A percentile compares a stretch with the other conserved stretches of the same genome.
These are phyloP conservation scores for Fraxinus angustifolia DNA, from an alignment of 305 asterid genomes.

Conservation along the genomic window DNA sequence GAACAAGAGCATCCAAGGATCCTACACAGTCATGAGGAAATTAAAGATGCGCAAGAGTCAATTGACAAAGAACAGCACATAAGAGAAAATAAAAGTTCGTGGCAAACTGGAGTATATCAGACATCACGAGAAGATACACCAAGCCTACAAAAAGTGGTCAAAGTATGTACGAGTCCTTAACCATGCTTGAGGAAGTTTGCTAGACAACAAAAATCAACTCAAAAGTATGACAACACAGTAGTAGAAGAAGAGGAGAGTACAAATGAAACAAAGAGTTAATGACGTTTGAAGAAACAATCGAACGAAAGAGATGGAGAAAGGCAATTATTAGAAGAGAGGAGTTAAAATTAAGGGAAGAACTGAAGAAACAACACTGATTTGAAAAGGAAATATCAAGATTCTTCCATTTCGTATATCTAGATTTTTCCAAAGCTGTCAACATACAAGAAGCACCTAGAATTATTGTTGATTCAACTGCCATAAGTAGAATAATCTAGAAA, in stretches of 20 bases:
- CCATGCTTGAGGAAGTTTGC: not conserved
- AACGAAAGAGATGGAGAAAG: not conserved
- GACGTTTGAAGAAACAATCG: not conserved
- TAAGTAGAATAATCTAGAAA: not conserved
- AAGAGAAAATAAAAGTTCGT: not conserved
- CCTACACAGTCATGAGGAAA: not conserved
- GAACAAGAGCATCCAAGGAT: not conserved
- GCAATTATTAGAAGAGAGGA: not conserved
- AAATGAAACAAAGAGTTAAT: not conserved
- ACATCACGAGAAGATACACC: not conserved
- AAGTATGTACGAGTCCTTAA: not conserved
- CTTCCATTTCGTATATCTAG: not conserved
- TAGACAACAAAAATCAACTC: not conserved
- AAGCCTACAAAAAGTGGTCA: not conserved
- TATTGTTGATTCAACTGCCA: not conserved
- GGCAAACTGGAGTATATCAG: not conserved
- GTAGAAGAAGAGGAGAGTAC: not conserved
- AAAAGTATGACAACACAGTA: not conserved
- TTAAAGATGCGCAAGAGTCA: not conserved
- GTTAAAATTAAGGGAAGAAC: not conserved
- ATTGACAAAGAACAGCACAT: not conserved
- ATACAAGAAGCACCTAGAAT: not conserved
- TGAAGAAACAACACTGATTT: not conserved
- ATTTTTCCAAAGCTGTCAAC: not conserved
- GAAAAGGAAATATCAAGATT: not conserved